These are phyloP conservation scores for Coriaria nepalensis DNA, from an alignment of 306 rosid genomes.

Conservation along the genomic window DNA sequence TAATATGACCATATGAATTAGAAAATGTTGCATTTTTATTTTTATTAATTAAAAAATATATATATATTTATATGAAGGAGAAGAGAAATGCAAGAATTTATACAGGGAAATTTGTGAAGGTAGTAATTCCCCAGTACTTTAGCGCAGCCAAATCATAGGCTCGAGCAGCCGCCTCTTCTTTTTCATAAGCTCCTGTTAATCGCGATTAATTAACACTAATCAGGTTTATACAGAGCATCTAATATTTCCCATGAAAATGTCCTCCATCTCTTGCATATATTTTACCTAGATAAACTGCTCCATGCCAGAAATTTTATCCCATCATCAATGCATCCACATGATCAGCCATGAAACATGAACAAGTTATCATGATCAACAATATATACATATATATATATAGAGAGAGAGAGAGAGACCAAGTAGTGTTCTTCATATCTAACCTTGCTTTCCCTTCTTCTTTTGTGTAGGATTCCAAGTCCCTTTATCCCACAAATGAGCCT, in stretches of 20 bases:
- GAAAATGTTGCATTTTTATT: background rate
- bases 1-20: background rate
- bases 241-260: background rate
- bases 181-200: slow-evolving; percentile 32
- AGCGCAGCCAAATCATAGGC: slow-evolving; percentile 40
- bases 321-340: slow-evolving; percentile 8
- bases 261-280: slow-evolving; percentile 7
- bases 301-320: slow-evolving; percentile 17
- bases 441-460: slow-evolving; percentile 43
- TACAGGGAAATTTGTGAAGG: slow-evolving; percentile 31
- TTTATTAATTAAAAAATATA: background rate
- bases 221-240: background rate
- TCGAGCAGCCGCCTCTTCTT: slow-evolving; percentile 39
- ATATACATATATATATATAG: background rate
- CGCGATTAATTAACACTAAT: no score
- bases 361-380: background rate
- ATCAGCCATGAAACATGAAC: slow-evolving; percentile 12
- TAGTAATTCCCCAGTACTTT: slow-evolving; percentile 35
- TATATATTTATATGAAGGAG: no score
- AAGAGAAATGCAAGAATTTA: background rate
- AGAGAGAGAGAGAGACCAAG: background rate
- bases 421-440: background rate
- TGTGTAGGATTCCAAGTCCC: slow-evolving; percentile 43
- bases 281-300: slow-evolving; percentile 73
- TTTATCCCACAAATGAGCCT: slow-evolving; percentile 44